Percentiles rank a stretch among this genome's conserved stretches.
Conservation (phyloP, 2,329 filamentous ascomycete species). For the Xylaria polymorpha region DNA sequence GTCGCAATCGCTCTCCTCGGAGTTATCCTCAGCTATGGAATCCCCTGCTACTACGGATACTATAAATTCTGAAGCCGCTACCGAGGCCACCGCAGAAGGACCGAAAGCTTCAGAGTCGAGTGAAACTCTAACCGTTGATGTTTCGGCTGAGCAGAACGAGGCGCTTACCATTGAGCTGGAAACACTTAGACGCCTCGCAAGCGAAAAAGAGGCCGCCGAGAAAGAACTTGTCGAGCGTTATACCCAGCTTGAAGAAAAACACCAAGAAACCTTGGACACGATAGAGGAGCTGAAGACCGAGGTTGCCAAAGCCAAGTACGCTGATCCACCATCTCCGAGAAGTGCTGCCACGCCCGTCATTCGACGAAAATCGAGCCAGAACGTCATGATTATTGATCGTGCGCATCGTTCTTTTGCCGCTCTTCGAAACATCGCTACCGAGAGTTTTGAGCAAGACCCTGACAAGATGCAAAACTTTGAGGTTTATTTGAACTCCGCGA, state of each 20-base stretch:
- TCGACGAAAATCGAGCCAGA: slow-evolving; percentile 92
- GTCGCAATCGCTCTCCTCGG: slow-evolving; percentile 92
- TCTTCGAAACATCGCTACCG: slow-evolving; percentile 85
- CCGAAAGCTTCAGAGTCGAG: slow-evolving; percentile 58
- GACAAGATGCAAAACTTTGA: slow-evolving; percentile 94
- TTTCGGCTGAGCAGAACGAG: slow-evolving; percentile 53
- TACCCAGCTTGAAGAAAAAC: slow-evolving; percentile 82
- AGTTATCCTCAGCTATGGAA: slow-evolving; percentile 88
- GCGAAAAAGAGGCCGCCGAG: slow-evolving; percentile 82
- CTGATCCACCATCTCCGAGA: slow-evolving; percentile 69
- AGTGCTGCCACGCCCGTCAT: slow-evolving; percentile 80
- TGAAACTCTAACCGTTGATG: slow-evolving; percentile 53
- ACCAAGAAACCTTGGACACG: slow-evolving; percentile 83
- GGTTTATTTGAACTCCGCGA: slow-evolving; percentile 87
- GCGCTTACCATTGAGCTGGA: slow-evolving; percentile 74
- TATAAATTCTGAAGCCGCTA: slow-evolving; percentile 67
- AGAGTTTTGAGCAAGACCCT: slow-evolving; percentile 84
- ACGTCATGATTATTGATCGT: slow-evolving; percentile 85
- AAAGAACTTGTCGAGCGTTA: slow-evolving; percentile 80
- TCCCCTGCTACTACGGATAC: slow-evolving; percentile 74
- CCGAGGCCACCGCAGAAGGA: slow-evolving; percentile 56
- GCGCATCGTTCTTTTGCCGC: slow-evolving; percentile 92
- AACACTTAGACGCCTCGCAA: slow-evolving; percentile 74
- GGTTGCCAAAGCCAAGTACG: slow-evolving; percentile 78
- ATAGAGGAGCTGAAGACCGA: slow-evolving; percentile 93